phyloP scores from a whole-genome alignment of 805 yeast species.

The Spathaspora arborariae region DNA sequence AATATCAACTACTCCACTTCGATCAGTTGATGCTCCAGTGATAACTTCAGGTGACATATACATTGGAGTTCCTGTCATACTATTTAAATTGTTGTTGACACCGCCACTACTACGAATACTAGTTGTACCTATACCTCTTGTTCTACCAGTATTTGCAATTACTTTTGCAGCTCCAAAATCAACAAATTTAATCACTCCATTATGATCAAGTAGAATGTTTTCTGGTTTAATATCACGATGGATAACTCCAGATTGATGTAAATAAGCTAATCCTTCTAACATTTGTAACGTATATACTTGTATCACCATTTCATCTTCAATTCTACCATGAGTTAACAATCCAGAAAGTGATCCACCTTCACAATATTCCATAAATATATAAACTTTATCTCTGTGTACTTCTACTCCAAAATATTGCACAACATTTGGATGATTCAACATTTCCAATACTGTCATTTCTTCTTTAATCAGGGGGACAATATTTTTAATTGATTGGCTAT shows the following conservation, averaged over 20 bases:
- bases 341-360: conserved; percentile 92
- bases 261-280: conserved; percentile 91
- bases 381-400: conserved; percentile 92
- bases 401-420: conserved; percentile 97
- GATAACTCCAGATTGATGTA: conserved; percentile 93
- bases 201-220: conserved; percentile 82
- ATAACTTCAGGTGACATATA: conserved; percentile 98
- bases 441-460: conserved; percentile 94
- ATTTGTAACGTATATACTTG: conserved; percentile 88
- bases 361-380: conserved; percentile 96
- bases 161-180: conserved; percentile 98
- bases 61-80: conserved; percentile 95
- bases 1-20: conserved; percentile 71
- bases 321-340: conserved; percentile 83
- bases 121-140: conserved; percentile 15
- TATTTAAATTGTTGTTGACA: conserved; percentile 30
- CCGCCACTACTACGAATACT: not conserved
- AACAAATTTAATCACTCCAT: conserved; percentile 90
- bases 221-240: conserved; percentile 97
- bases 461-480: conserved; percentile 88
- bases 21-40: conserved; percentile 64
- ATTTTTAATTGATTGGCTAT: conserved; percentile 76
- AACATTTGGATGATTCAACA: conserved; percentile 92
- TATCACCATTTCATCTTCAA: conserved; percentile 90
- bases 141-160: conserved; percentile 57